phyloP scores from a whole-genome alignment of 257 asterid genomes.

The Scutellaria galericulata region DNA sequence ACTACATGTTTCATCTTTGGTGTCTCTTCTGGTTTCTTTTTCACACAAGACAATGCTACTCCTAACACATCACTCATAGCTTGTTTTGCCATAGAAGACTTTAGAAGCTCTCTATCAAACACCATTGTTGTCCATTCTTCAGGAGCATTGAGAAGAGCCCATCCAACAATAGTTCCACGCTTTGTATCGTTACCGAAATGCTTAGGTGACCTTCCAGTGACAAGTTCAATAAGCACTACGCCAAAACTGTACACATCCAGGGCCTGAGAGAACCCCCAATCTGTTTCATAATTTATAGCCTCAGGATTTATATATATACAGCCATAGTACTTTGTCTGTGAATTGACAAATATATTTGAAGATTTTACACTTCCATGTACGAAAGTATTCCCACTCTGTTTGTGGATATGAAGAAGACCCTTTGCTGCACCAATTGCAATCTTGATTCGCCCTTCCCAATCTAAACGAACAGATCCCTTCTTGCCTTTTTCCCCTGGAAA shows the following conservation, averaged over 20 bases:
- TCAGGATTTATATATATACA: not conserved
- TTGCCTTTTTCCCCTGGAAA: not conserved
- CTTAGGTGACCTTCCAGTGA: slow-evolving; percentile 35
- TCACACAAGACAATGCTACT: slow-evolving; percentile 10
- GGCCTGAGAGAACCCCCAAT: not conserved
- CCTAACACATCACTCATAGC: slow-evolving; percentile 12
- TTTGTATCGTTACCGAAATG: not conserved
- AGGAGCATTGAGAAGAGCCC: slow-evolving; percentile 9
- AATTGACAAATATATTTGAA: not conserved
- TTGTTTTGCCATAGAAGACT: not conserved
- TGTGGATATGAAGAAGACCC: not conserved
- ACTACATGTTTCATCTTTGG: slow-evolving; percentile 28
- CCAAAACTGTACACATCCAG: slow-evolving; percentile 41
- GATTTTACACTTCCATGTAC: not conserved
- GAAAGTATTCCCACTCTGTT: not conserved
- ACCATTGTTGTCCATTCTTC: not conserved
- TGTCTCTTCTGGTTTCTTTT: slow-evolving; percentile 20
- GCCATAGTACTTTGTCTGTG: not conserved
- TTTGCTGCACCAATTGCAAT: not conserved
- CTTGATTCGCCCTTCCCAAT: not conserved
- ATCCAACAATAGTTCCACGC: not conserved
- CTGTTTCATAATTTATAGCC: no score
- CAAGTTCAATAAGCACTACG: slow-evolving; percentile 36
- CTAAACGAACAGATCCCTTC: not conserved
- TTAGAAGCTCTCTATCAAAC: no score